Conservation (phyloP, 164 flowering plant genomes). For the Sedum album region DNA sequence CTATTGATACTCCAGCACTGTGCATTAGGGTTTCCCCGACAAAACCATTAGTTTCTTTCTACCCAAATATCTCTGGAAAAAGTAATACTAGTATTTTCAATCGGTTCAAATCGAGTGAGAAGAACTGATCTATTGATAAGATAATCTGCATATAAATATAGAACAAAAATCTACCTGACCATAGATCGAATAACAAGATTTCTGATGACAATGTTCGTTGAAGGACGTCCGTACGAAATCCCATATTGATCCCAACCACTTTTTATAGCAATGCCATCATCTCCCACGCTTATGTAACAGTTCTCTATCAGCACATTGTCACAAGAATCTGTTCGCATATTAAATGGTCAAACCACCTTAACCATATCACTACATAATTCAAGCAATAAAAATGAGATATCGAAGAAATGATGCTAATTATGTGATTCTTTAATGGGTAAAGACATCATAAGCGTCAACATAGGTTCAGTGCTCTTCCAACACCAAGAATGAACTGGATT, state of each 20-base stretch:
- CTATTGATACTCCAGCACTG: constrained; percentile 97
- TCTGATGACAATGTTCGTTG: constrained; percentile 67
- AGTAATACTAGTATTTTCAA: background rate
- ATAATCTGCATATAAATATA: background rate
- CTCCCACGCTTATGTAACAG: constrained; percentile 93
- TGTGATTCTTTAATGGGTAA: too few relatives aligned
- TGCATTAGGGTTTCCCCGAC: background rate
- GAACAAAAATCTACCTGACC: constrained; percentile 70
- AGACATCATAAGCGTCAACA: background rate
- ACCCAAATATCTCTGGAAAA: background rate
- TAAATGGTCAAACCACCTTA: background rate
- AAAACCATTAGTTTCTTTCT: background rate
- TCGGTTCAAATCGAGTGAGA: background rate
- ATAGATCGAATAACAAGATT: constrained; percentile 75
- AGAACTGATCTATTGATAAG: background rate
- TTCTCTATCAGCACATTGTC: constrained; percentile 85
- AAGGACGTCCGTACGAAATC: constrained; percentile 74
- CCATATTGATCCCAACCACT: constrained; percentile 99
- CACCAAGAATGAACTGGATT: background rate
- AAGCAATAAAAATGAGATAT: background rate
- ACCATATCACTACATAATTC: background rate
- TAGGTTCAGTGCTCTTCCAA: background rate
- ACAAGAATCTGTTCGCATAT: constrained; percentile 65
- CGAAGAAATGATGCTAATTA: background rate
- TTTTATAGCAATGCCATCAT: constrained; percentile 93